Conservation (phyloP, 345 rosid species). For the Moricandia arvensis region DNA sequence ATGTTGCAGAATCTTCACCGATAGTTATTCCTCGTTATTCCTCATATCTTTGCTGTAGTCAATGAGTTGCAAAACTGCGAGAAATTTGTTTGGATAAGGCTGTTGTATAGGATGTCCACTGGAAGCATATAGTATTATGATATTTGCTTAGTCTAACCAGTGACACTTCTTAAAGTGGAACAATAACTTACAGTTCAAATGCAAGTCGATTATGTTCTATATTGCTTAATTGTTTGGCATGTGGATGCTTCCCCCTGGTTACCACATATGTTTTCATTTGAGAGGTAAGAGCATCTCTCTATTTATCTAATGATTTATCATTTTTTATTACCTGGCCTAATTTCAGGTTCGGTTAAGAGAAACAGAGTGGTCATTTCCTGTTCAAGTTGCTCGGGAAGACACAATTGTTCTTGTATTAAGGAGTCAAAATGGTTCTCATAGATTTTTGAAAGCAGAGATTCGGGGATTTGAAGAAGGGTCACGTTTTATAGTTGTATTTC, state of each 20-base stretch:
- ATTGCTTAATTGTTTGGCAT: slow-evolving; percentile 20
- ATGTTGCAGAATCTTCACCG: slow-evolving; percentile 15
- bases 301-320: slow-evolving; percentile 9
- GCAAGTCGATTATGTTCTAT: slow-evolving; percentile 1
- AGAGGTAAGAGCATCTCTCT: slow-evolving; percentile 16
- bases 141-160: slow-evolving; percentile 8
- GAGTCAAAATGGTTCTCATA: slow-evolving; percentile 53
- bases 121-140: slow-evolving; percentile 14
- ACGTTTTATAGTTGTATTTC: slow-evolving; percentile 86
- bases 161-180: slow-evolving; percentile 10
- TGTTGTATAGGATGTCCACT: background rate
- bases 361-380: slow-evolving; percentile 92
- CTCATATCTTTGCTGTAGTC: background rate
- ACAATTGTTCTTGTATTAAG: slow-evolving; percentile 77
- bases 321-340: slow-evolving; percentile 20
- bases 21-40: slow-evolving; percentile 7
- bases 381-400: slow-evolving; percentile 82
- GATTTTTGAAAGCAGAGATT: slow-evolving; percentile 69
- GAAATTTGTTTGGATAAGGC: background rate
- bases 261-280: slow-evolving; percentile 11
- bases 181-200: slow-evolving; percentile 12
- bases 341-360: slow-evolving; percentile 69
- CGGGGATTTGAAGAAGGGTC: slow-evolving; percentile 99
- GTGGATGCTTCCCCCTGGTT: background rate
- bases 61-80: slow-evolving; percentile 15